phyloP scores from a whole-genome alignment of 345 rosid genomes.

The Salix udensis region DNA sequence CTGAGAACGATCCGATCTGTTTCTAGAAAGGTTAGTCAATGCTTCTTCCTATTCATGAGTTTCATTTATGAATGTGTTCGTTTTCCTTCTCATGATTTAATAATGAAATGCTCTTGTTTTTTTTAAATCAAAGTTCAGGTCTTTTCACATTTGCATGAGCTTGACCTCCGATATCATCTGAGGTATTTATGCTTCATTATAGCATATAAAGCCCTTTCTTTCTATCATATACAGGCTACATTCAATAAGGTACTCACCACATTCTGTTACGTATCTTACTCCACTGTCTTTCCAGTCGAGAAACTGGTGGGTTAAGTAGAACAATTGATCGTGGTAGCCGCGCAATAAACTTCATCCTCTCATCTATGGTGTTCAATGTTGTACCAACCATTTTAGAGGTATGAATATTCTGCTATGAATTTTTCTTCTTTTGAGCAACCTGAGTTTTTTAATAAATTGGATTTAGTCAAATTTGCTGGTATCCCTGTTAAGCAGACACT shows the following conservation, averaged over 20 bases:
- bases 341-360: conserved; percentile 93
- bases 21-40: conserved; percentile 67
- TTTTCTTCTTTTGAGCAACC: conserved; percentile 4
- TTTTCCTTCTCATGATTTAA: not conserved
- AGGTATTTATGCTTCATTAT: conserved; percentile 39
- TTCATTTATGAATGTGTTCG: not conserved
- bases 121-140: conserved; percentile 42
- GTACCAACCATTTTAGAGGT: conserved; percentile 95
- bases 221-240: not conserved
- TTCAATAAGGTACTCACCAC: not conserved
- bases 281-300: conserved; percentile 58
- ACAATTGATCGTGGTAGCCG: conserved; percentile 98
- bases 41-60: conserved; percentile 2
- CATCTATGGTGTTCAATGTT: conserved; percentile 94
- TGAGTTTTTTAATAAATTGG: not conserved
- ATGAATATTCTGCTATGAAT: conserved; percentile 12
- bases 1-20: conserved; percentile 83
- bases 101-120: not conserved
- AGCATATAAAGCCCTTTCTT: not conserved
- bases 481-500: not conserved
- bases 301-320: conserved; percentile 92
- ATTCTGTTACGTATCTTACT: conserved; percentile 18
- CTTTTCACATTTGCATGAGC: conserved; percentile 88
- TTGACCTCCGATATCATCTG: conserved; percentile 87
- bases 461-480: not conserved